Percentiles rank a stretch among this genome's conserved stretches.
Evolutionary conservation across 2,329 filamentous ascomycete species (phyloP).

Genomic region (Aspergillus novofumigatus): DNA sequence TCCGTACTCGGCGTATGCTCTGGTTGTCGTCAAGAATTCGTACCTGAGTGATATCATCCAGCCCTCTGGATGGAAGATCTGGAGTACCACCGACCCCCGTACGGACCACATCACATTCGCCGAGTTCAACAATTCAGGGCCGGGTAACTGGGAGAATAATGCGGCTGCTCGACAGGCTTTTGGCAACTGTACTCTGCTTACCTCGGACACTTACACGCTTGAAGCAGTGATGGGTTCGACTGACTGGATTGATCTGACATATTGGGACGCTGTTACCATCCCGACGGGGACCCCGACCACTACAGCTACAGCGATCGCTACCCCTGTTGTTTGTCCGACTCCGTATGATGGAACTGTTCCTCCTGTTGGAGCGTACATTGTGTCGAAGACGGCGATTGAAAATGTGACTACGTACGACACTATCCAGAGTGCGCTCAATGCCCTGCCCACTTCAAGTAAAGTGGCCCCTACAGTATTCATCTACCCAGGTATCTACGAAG

Average conservation of each 20-base stretch:
- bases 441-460: conserved; percentile 33
- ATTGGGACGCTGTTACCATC: conserved; percentile 35
- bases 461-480: conserved; percentile 35
- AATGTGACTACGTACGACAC: conserved; percentile 34
- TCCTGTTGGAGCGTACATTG: conserved; percentile 34
- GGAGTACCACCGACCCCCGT: conserved; percentile 27
- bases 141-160: conserved; percentile 18
- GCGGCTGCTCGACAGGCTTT: conserved; percentile 31
- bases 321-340: conserved; percentile 15
- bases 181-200: conserved; percentile 33
- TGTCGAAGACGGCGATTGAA: conserved; percentile 34
- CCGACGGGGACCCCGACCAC: conserved; percentile 21
- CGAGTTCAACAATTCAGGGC: conserved; percentile 15
- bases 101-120: conserved; percentile 15
- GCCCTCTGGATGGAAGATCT: conserved; percentile 17
- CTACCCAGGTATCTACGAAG: conserved; percentile 38
- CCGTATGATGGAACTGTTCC: conserved; percentile 19
- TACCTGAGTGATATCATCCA: conserved; percentile 13
- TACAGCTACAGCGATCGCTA: conserved; percentile 24
- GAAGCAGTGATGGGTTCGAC: conserved; percentile 33
- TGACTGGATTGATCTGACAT: conserved; percentile 39
- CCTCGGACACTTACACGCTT: conserved; percentile 32
- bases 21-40: conserved; percentile 17
- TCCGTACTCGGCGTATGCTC: conserved; percentile 16
- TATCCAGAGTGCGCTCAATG: conserved; percentile 35